A percentile compares a stretch with the other conserved stretches of the same genome.
Evolutionary conservation across 169 alveolate genomes (phyloP).

Genomic region (Plasmodium vivax): DNA sequence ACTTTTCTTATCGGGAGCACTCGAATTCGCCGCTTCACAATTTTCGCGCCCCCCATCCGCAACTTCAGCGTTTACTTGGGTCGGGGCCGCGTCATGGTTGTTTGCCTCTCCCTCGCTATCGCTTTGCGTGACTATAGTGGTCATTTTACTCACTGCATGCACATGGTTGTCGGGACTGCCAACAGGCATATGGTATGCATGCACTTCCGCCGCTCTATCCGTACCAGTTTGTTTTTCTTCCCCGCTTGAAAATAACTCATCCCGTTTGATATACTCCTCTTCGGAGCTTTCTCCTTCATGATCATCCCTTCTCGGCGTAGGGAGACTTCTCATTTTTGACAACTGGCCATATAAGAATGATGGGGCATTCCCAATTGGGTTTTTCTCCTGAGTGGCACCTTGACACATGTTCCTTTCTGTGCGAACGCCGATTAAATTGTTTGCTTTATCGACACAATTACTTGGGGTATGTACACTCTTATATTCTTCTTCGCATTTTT

Average conservation of each 20-base stretch:
- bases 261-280: not conserved
- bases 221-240: not conserved
- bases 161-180: not conserved
- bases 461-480: conserved; percentile 1
- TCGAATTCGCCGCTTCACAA: not conserved
- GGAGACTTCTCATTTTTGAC: not conserved
- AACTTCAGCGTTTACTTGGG: not conserved
- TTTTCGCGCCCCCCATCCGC: not conserved
- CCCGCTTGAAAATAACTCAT: not conserved
- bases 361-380: not conserved
- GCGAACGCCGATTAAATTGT: not conserved
- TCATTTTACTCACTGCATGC: not conserved
- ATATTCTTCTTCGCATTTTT: conserved; percentile 42
- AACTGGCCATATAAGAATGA: not conserved
- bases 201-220: not conserved
- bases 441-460: not conserved
- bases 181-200: not conserved
- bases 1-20: conserved; percentile 1
- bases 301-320: not conserved
- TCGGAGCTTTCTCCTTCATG: not conserved
- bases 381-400: not conserved
- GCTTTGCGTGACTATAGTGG: not conserved
- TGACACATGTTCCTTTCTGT: not conserved
- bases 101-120: not conserved
- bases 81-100: not conserved